Evolutionary conservation across 139 green algal genomes (phyloP).

Genomic region (Yamagishiella unicocca): DNA sequence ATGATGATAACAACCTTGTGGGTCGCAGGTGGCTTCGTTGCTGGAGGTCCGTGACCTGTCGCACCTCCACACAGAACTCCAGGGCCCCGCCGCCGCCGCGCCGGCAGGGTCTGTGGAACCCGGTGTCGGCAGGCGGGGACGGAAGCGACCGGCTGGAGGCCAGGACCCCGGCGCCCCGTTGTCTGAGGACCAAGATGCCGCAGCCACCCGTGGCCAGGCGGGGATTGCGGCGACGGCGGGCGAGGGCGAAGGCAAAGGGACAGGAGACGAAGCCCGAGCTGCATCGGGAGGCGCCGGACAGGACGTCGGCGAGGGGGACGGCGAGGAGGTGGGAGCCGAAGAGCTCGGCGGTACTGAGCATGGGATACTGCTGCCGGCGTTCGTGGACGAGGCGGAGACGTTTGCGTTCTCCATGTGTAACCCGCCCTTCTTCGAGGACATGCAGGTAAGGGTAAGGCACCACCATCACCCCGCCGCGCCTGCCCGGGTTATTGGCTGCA

Average conservation of each 20-base stretch:
- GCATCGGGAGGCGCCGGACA: background rate
- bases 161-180: too few species aligned
- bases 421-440: constrained; percentile 94
- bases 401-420: constrained; percentile 92
- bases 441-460: constrained; percentile 61
- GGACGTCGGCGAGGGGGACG: background rate
- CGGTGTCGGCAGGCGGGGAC: background rate
- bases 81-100: background rate
- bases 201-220: background rate
- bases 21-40: constrained; percentile 46
- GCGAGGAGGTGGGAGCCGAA: background rate
- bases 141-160: background rate
- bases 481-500: too few species aligned
- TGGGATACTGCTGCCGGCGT: constrained; percentile 60
- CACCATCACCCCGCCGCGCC: too few species aligned
- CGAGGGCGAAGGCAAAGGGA: background rate
- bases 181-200: background rate
- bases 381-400: constrained; percentile 49
- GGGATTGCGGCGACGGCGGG: background rate
- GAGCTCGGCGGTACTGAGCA: background rate
- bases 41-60: constrained; percentile 48
- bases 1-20: too few species aligned
- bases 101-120: background rate
- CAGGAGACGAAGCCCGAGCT: background rate
- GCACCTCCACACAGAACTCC: constrained; percentile 11